Evolutionary conservation across 306 rosid species (phyloP), one percentile per base, ranked within the genome.

Genomic region (Cucumis melo): DNA sequence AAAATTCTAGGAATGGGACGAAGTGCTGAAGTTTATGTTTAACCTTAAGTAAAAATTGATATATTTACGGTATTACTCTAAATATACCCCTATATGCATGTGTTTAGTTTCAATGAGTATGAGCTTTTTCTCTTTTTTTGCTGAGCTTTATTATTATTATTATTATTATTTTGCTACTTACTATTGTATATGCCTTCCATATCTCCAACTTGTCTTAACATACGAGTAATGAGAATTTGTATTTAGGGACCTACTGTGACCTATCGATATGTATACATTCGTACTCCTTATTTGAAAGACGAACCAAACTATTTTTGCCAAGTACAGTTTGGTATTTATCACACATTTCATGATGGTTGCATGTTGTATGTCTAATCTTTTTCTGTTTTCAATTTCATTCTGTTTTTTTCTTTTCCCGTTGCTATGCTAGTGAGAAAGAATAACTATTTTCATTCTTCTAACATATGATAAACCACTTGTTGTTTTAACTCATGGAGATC

Each of bases 401-500:
- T 10, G 16, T 24, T 16, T 1, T 21, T 4, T 59, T 23, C 20
- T 55, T 55, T 20, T 9, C 53, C 53, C 16, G 17, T 11, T 23
- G 38, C 19, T 16, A 66, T 42, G n/a, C 56, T 12, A 20, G 15
- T 46, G 57, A 15, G 14, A 70, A 23, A 46, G 14, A 13, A 3
- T 21, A 42, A 50, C 23, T 39, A 41, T 67, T 24, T 8, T 32
- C 19, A 5, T 80, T 75, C 57, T 71, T 75, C 70, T 71, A 34
- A 55, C 84, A 91, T 97, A 93, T 91, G 96, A 93, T 82, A 91
- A 89, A 82, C 98, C 98, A 34, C 86, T 86, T 39, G 81, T 90
- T 74, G 92, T 90, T 73, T 77, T 88, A 56, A 91, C 94, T 17
- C 98, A 93, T 78, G 98, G 98, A 29, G 97, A 90, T 87, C 91